Evolutionary conservation across 179 eudicot genomes (phyloP).

Genomic region (Drosera spatulata): DNA sequence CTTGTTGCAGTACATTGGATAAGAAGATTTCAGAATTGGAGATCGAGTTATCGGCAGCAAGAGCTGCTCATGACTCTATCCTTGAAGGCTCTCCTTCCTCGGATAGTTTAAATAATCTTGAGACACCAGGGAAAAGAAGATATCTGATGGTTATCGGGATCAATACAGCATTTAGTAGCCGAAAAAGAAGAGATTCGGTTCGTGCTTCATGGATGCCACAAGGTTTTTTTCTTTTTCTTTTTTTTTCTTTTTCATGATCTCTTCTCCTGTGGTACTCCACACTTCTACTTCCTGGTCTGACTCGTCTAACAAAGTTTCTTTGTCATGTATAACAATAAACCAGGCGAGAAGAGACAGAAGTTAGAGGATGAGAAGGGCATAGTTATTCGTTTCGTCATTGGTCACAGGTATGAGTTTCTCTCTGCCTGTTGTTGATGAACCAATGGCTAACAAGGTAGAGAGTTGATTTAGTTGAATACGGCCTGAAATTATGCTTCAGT

Average conservation of each 20-base stretch:
- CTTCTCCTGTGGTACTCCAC: too few relatives aligned
- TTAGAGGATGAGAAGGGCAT: conserved; percentile 89
- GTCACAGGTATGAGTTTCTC: conserved; percentile 47
- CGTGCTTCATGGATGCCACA: conserved; percentile 98
- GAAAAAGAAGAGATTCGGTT: conserved; percentile 92
- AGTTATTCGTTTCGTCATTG: conserved; percentile 84
- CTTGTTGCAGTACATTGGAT: conserved; percentile 48
- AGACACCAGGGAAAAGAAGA: conserved; percentile 36
- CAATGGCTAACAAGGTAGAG: neutral
- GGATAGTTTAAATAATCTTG: conserved; percentile 12
- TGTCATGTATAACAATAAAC: neutral
- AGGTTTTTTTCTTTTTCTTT: conserved; percentile 31
- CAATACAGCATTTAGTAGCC: conserved; percentile 93
- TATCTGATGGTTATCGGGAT: conserved; percentile 88
- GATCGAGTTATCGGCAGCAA: conserved; percentile 80
- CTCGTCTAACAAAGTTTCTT: too few relatives aligned
- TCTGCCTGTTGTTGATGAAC: neutral
- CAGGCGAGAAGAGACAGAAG: conserved; percentile 67
- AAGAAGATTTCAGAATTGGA: conserved; percentile 75
- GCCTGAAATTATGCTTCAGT: too few relatives aligned
- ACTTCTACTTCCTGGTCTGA: too few relatives aligned
- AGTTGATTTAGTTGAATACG: too few relatives aligned
- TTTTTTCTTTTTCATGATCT: conserved; percentile 4
- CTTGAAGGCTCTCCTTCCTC: conserved; percentile 64
- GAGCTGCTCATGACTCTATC: conserved; percentile 63